Percentiles rank a stretch among this genome's conserved stretches.
phyloP scores from a whole-genome alignment of 495 filamentous ascomycete genomes.

The Penicillium cinerascens region DNA sequence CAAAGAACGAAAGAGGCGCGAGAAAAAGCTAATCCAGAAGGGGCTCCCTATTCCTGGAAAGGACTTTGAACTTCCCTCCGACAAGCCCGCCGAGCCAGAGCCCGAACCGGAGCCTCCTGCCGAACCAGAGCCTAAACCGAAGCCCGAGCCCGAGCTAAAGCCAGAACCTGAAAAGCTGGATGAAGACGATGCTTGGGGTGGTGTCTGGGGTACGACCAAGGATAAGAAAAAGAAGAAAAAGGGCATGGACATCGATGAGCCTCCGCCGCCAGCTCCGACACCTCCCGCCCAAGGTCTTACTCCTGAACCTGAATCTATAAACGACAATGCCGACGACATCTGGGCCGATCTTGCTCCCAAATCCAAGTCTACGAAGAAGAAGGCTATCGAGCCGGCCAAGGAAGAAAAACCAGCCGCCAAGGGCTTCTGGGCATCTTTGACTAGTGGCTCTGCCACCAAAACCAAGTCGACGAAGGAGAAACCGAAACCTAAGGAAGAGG shows the following conservation, averaged over 20 bases:
- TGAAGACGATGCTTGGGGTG: slow-evolving; percentile 33
- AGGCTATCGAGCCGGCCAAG: slow-evolving; percentile 33
- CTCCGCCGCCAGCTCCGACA: slow-evolving; percentile 48
- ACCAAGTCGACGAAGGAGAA: slow-evolving; percentile 30
- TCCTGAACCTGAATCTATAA: slow-evolving; percentile 38
- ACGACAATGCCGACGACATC: slow-evolving; percentile 21
- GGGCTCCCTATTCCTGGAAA: slow-evolving; percentile 37
- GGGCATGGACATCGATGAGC: slow-evolving; percentile 33
- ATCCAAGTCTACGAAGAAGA: slow-evolving; percentile 32
- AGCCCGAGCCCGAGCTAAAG: slow-evolving; percentile 17
- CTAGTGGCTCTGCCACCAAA: slow-evolving; percentile 31
- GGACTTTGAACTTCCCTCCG: slow-evolving; percentile 30
- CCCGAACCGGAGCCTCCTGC: slow-evolving; percentile 17
- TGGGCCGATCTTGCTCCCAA: slow-evolving; percentile 41
- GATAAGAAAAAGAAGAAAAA: slow-evolving; percentile 48
- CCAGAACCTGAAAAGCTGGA: slow-evolving; percentile 23
- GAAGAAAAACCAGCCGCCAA: slow-evolving; percentile 31
- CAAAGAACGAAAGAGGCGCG: slow-evolving; percentile 41
- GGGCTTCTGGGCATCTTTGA: slow-evolving; percentile 47
- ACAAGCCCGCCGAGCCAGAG: slow-evolving; percentile 16
- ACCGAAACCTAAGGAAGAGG: slow-evolving; percentile 18
- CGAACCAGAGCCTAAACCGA: slow-evolving; percentile 16
- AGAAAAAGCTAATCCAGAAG: slow-evolving; percentile 33
- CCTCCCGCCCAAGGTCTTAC: slow-evolving; percentile 47
- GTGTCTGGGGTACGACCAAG: slow-evolving; percentile 32